Evolutionary conservation across 805 yeast genomes (phyloP).

Genomic region (Starmerella asiatica): DNA sequence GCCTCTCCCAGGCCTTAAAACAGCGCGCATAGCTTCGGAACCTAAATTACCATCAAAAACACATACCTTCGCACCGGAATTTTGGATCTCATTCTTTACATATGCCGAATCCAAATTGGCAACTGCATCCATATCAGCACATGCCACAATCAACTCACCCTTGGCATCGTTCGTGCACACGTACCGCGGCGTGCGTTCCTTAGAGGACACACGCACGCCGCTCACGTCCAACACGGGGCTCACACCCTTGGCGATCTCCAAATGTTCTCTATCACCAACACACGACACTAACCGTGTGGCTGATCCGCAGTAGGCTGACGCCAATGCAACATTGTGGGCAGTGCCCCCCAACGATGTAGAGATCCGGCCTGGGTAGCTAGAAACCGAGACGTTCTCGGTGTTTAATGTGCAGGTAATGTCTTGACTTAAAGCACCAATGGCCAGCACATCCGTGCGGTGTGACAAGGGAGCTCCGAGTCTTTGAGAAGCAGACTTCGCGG

Average conservation of each 20-base stretch:
- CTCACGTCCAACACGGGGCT: constrained; percentile 23
- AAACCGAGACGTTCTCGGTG: constrained; percentile 24
- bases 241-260: constrained; percentile 16
- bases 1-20: constrained; percentile 21
- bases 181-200: constrained; percentile 51
- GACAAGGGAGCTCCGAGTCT: constrained; percentile 3
- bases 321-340: constrained; percentile 65
- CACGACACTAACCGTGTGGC: constrained; percentile 14
- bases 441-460: constrained; percentile 25
- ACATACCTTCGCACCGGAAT: constrained; percentile 36
- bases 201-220: constrained; percentile 30
- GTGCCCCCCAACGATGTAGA: constrained; percentile 65
- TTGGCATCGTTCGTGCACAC: constrained; percentile 46
- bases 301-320: constrained; percentile 33
- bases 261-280: constrained; percentile 22
- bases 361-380: constrained; percentile 62
- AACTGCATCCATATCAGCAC: constrained; percentile 71
- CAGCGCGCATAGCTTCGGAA: constrained; percentile 28
- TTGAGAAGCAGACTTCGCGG: not conserved
- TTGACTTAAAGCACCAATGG: constrained; percentile 65
- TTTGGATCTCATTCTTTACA: constrained; percentile 31
- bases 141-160: constrained; percentile 60
- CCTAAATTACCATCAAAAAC: constrained; percentile 61
- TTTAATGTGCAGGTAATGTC: constrained; percentile 50
- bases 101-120: constrained; percentile 37